Percentiles rank a stretch among this genome's conserved stretches.
phyloP scores from a whole-genome alignment of 371 early-diverging fungal genomes.

The Lichtheimia ramosa region DNA sequence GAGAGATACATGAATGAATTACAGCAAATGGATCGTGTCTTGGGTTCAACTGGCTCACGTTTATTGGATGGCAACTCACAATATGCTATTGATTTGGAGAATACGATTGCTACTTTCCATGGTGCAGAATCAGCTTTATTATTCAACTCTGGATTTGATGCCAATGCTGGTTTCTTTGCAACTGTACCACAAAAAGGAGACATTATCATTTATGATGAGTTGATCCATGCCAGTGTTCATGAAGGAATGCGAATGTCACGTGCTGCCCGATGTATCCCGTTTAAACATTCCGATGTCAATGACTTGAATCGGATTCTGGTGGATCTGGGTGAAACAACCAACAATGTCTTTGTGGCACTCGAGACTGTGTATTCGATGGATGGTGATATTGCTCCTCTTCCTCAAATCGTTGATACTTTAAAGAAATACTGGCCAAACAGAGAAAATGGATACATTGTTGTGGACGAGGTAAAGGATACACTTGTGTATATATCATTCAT shows the following conservation, averaged over 20 bases:
- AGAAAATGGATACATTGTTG: slow-evolving; percentile 58
- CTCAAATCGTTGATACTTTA: slow-evolving; percentile 58
- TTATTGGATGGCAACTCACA: slow-evolving; percentile 75
- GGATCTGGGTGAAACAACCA: slow-evolving; percentile 8
- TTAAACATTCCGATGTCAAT: slow-evolving; percentile 73
- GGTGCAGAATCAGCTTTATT: slow-evolving; percentile 61
- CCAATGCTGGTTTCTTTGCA: slow-evolving; percentile 73
- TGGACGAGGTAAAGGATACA: slow-evolving; percentile 57
- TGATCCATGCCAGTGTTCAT: slow-evolving; percentile 82
- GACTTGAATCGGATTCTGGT: slow-evolving; percentile 45
- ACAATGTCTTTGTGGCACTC: slow-evolving; percentile 70
- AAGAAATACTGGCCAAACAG: slow-evolving; percentile 40
- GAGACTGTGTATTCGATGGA: slow-evolving; percentile 88
- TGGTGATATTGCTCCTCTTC: slow-evolving; percentile 75
- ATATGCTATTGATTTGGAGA: slow-evolving; percentile 63
- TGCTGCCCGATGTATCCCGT: slow-evolving; percentile 48
- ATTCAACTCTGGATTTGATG: slow-evolving; percentile 86
- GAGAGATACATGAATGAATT: slow-evolving; percentile 48
- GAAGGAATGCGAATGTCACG: slow-evolving; percentile 74
- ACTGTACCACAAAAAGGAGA: slow-evolving; percentile 69
- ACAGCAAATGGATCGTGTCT: slow-evolving; percentile 24
- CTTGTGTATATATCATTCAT: background rate
- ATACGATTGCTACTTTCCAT: slow-evolving; percentile 64
- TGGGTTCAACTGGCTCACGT: slow-evolving; percentile 82
- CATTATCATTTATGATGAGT: slow-evolving; percentile 70